phyloP scores from a whole-genome alignment of 2,329 filamentous ascomycete genomes.

The Trichophyton benhamiae region DNA sequence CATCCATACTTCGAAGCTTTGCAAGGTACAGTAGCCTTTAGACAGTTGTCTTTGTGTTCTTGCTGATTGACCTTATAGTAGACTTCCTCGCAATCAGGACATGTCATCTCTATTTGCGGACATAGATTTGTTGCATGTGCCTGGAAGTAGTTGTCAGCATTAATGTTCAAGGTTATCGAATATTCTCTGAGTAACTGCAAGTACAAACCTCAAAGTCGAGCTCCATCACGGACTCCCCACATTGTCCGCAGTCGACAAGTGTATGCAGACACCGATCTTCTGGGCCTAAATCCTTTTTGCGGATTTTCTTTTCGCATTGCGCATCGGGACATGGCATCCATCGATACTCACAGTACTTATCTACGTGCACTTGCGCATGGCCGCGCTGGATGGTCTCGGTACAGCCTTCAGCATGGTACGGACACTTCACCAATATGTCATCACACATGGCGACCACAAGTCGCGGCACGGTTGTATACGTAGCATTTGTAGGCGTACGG shows the following conservation, averaged over 20 bases:
- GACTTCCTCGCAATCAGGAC: slow-evolving; percentile 27
- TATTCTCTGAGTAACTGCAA: background rate
- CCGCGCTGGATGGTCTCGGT: slow-evolving; percentile 41
- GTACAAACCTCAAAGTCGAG: slow-evolving; percentile 39
- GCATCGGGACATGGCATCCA: slow-evolving; percentile 41
- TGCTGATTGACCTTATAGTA: slow-evolving; percentile 23
- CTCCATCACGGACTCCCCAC: slow-evolving; percentile 42
- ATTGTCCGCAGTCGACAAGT: slow-evolving; percentile 41
- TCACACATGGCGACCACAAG: slow-evolving; percentile 50
- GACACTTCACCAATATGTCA: slow-evolving; percentile 49
- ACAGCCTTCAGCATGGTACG: slow-evolving; percentile 44
- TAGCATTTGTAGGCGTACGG: slow-evolving; percentile 33
- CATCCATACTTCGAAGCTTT: slow-evolving; percentile 35
- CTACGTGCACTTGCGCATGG: slow-evolving; percentile 47
- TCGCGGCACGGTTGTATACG: slow-evolving; percentile 38
- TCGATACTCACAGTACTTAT: slow-evolving; percentile 48
- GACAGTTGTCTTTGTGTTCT: slow-evolving; percentile 28
- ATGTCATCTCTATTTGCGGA: slow-evolving; percentile 25
- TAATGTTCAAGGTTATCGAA: background rate
- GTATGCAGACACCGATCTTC: slow-evolving; percentile 42
- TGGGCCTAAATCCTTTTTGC: slow-evolving; percentile 43
- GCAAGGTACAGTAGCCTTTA: slow-evolving; percentile 27
- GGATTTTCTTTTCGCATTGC: slow-evolving; percentile 41
- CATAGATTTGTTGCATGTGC: slow-evolving; percentile 29
- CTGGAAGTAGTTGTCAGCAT: slow-evolving; percentile 13